phyloP scores from a whole-genome alignment of 352 stramenopile species.

The Pythium guiyangense region DNA sequence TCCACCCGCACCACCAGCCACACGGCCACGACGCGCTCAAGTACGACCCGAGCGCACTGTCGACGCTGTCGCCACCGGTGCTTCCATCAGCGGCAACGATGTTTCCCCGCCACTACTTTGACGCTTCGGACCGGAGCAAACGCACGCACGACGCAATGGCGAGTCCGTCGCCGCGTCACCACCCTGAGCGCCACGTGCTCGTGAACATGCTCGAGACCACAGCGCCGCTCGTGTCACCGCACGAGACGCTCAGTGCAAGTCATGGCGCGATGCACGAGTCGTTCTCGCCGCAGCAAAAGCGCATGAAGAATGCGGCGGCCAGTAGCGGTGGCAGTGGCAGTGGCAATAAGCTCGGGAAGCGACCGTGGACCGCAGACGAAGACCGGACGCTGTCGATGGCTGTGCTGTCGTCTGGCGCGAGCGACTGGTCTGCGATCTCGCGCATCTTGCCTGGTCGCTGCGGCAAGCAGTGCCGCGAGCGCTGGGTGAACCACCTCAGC shows the following conservation, averaged over 20 bases:
- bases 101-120: slow-evolving; percentile 17
- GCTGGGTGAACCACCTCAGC: slow-evolving; percentile 96
- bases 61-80: background rate
- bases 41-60: too few species aligned
- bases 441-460: slow-evolving; percentile 89
- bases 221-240: slow-evolving; percentile 22
- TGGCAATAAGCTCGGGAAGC: slow-evolving; percentile 56
- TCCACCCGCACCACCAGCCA: background rate
- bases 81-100: slow-evolving; percentile 4
- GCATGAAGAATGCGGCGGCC: slow-evolving; percentile 23
- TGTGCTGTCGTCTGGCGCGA: slow-evolving; percentile 50
- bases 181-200: slow-evolving; percentile 21
- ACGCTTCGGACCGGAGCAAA: slow-evolving; percentile 8
- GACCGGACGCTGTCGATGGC: slow-evolving; percentile 50
- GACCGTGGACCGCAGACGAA: slow-evolving; percentile 57
- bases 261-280: slow-evolving; percentile 21
- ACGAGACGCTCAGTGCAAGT: slow-evolving; percentile 13
- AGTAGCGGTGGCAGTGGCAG: background rate
- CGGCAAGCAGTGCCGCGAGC: slow-evolving; percentile 95
- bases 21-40: background rate
- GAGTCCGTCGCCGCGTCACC: background rate
- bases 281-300: slow-evolving; percentile 58
- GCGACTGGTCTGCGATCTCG: slow-evolving; percentile 93
- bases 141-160: slow-evolving; percentile 9
- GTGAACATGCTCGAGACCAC: slow-evolving; percentile 25